phyloP scores from a whole-genome alignment of 768 basidiomycete species.

The Rhodosporidiobolus odoratus region DNA sequence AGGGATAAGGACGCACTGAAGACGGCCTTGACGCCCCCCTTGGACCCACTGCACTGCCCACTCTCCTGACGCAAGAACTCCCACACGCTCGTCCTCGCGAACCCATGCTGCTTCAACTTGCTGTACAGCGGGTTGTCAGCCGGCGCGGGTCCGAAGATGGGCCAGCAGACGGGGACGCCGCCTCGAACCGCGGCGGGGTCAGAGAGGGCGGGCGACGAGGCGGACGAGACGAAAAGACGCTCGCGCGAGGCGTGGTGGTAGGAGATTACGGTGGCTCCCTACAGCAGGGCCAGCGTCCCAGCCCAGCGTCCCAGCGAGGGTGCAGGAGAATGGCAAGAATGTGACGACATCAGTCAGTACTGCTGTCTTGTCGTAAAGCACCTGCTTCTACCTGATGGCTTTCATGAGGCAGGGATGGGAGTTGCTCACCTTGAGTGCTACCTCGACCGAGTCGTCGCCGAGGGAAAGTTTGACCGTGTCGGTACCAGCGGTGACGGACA shows the following conservation, averaged over 20 bases:
- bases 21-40: constrained; percentile 61
- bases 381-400: no score
- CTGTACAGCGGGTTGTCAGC: constrained; percentile 58
- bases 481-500: constrained; percentile 1
- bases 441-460: constrained; percentile 1
- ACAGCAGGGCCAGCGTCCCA: not conserved
- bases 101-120: constrained; percentile 79
- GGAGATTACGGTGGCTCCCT: constrained; percentile 38
- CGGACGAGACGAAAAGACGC: constrained; percentile 37
- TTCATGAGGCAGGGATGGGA: no score
- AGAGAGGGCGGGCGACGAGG: not conserved
- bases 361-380: no score
- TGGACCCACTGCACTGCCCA: constrained; percentile 61
- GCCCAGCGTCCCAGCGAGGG: not conserved
- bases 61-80: constrained; percentile 51
- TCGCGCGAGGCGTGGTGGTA: constrained; percentile 27
- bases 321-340: not conserved
- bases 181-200: constrained; percentile 40
- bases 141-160: constrained; percentile 77
- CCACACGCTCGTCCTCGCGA: constrained; percentile 77
- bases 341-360: no score
- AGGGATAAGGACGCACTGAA: constrained; percentile 58
- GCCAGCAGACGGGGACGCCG: constrained; percentile 40
- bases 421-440: constrained; percentile 28
- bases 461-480: constrained; percentile 9